Base-by-base conservation (phyloP, 495 filamentous ascomycete genomes). In the Penicillium longicatenatum region DNA sequence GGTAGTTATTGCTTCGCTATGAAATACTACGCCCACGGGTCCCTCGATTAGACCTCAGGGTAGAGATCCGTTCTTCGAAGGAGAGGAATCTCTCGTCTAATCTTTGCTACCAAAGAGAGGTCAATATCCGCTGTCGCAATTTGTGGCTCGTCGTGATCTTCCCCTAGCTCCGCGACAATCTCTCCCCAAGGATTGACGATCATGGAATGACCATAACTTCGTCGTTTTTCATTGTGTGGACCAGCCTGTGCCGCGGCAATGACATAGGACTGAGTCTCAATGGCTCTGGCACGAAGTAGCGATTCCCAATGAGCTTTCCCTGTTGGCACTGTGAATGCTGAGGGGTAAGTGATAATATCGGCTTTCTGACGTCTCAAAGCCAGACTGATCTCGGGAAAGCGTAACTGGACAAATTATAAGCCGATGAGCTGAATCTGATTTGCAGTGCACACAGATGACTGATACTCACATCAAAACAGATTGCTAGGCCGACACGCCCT, bases 141-240 rank as follows among this genome's bases (percentile, higher is more conserved):
- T 42, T 86, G 77, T 20, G 82, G 79, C 54, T 84, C 78, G 29
- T 65, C 44, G 33, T 74, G 64, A 26, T 72, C 83, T 67, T 61
- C 85, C 75, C 59, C 80, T 30, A 93, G 71, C 60, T 86, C 78
- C 1, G 84, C 81, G 21, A 94, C 45, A 4, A 97, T 80, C 45
- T 83, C 80, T 0, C 93, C 93, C 93, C 93, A 97, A 0, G 93
- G 93, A 63, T 88, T 85, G 17, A 97, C 80, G 37, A 96, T 87
- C 80, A 96, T 87, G 48, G 90, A 89, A 70, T 93, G 88, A 1
- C 94, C 94, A 72, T 96, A 97, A 75, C 90, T 95, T 24, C 78
- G 77, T 46, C 93, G 75, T 67, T 85, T 88, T 63, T 88, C 87
- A 67, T 91, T 92, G 70, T 98, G 93, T 17, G 64, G 65, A 17